A percentile compares a stretch with the other conserved stretches of the same genome.
These are phyloP conservation scores for Ceratocystis smalleyi DNA, from an alignment of 2,329 filamentous ascomycete species.

Conservation along the genomic window DNA sequence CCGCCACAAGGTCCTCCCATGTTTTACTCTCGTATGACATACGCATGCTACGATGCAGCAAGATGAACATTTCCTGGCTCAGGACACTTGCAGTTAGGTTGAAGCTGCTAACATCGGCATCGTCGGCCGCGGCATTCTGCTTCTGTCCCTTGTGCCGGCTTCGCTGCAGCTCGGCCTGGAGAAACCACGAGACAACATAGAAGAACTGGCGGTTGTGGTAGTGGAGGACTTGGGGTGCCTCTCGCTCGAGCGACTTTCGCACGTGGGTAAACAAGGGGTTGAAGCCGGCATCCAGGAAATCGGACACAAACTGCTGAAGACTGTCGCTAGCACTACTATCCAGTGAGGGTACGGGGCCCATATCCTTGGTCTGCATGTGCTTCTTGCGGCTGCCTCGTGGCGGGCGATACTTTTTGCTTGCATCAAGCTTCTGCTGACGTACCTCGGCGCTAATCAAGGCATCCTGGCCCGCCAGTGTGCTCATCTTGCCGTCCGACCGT, in stretches of 20 bases:
- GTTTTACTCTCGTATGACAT: conserved; percentile 64
- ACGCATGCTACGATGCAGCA: conserved; percentile 70
- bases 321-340: conserved; percentile 59
- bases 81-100: conserved; percentile 76
- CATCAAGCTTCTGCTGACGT: conserved; percentile 77
- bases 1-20: conserved; percentile 73
- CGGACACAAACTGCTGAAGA: conserved; percentile 69
- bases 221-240: conserved; percentile 64
- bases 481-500: conserved; percentile 66
- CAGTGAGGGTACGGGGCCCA: conserved; percentile 57
- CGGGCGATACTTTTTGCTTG: conserved; percentile 76
- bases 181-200: conserved; percentile 83
- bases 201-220: conserved; percentile 77
- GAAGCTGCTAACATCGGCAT: conserved; percentile 56
- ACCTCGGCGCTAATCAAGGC: conserved; percentile 57
- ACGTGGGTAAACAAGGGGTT: conserved; percentile 79
- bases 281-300: conserved; percentile 89
- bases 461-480: conserved; percentile 77
- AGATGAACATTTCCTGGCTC: conserved; percentile 88
- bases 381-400: conserved; percentile 49
- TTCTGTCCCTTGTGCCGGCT: conserved; percentile 43
- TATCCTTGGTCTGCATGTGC: conserved; percentile 52
- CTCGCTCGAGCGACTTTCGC: conserved; percentile 76
- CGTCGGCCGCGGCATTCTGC: conserved; percentile 18
- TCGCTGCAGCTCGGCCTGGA: conserved; percentile 67